These are phyloP conservation scores for Guadua angustifolia DNA, from an alignment of 176 grass and related monocot genomes.

Conservation along the genomic window DNA sequence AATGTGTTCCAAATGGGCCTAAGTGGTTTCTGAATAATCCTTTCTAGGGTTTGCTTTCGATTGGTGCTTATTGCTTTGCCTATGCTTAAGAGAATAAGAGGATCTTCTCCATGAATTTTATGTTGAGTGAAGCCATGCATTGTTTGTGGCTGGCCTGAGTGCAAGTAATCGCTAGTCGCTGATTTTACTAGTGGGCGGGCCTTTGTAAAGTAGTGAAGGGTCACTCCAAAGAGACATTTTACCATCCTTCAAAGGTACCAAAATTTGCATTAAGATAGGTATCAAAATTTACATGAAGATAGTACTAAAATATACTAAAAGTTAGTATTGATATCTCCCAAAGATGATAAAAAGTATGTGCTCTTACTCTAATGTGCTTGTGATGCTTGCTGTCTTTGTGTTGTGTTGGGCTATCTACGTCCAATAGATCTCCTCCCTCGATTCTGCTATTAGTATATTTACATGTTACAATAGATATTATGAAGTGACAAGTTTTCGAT, in stretches of 20 bases:
- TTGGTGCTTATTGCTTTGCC: background rate
- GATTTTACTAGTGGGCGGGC: background rate
- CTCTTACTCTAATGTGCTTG: background rate
- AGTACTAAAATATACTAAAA: too few species aligned
- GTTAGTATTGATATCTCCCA: too few species aligned
- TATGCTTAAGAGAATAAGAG: background rate
- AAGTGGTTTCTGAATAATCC: background rate
- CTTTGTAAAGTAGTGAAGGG: background rate
- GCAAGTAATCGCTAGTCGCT: background rate
- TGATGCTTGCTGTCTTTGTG: background rate
- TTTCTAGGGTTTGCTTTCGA: background rate
- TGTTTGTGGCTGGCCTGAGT: background rate
- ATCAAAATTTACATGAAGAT: too few species aligned
- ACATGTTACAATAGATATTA: background rate
- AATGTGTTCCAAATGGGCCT: background rate
- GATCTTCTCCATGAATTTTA: background rate
- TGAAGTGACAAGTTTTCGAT: background rate
- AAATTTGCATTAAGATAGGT: too few species aligned
- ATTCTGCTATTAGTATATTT: background rate
- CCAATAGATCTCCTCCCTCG: background rate
- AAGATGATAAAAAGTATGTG: too few species aligned
- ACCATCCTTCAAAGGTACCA: too few species aligned
- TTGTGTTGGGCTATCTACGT: background rate
- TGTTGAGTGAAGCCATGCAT: background rate
- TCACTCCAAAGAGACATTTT: background rate